These are phyloP conservation scores for Gossypium raimondii DNA, from an alignment of 345 rosid genomes.

Conservation along the genomic window DNA sequence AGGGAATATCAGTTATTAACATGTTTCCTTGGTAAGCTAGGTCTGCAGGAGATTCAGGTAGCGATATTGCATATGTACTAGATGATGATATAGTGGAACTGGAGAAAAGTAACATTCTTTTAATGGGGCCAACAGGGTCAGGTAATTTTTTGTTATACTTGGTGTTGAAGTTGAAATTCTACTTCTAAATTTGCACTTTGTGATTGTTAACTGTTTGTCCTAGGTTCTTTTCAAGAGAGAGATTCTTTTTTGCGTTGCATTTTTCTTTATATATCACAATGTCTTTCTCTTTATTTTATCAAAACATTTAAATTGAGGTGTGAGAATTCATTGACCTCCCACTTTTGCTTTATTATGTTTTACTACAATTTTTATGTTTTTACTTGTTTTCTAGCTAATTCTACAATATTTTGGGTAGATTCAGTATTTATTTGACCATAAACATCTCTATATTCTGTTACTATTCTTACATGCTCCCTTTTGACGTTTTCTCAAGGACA, in stretches of 20 bases:
- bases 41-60: conserved; percentile 54
- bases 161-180: background rate
- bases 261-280: background rate
- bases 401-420: background rate
- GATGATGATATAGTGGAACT: conserved; percentile 88
- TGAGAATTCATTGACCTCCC: background rate
- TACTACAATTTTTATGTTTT: background rate
- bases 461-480: conserved; percentile 34
- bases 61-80: conserved; percentile 32
- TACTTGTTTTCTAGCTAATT: background rate
- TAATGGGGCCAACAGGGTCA: conserved; percentile 99
- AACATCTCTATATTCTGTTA: conserved; percentile 11
- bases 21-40: conserved; percentile 51
- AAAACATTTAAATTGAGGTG: background rate
- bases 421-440: conserved; percentile 6
- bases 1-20: conserved; percentile 24
- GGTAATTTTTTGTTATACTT: conserved; percentile 44
- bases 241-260: background rate
- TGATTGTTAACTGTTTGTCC: background rate
- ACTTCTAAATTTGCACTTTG: background rate
- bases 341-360: background rate
- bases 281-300: background rate
- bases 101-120: conserved; percentile 97
- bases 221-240: background rate
- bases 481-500: conserved; percentile 62